These are phyloP conservation scores for Rhynchospora pubera DNA, from an alignment of 176 grass and related monocot genomes.

Conservation along the genomic window DNA sequence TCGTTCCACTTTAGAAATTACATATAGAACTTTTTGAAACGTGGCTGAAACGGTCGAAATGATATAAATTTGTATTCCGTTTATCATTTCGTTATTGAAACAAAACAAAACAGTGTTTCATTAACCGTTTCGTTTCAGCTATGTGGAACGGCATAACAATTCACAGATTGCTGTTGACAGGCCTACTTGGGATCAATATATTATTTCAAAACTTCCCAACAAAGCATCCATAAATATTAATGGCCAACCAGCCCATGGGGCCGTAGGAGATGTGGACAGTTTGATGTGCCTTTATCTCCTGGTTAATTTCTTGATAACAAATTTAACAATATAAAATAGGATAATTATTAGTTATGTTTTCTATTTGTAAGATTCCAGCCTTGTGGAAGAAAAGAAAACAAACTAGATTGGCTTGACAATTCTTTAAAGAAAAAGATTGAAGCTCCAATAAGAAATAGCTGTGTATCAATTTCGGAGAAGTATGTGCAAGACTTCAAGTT, in stretches of 20 bases:
- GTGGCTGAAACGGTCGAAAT: too few relatives aligned
- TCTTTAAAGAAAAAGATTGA: neutral
- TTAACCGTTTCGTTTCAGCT: too few relatives aligned
- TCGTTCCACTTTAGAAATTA: too few relatives aligned
- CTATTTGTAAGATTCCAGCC: neutral
- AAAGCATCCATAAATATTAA: neutral
- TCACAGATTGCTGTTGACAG: too few relatives aligned
- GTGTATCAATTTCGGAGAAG: neutral
- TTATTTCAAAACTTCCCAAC: neutral
- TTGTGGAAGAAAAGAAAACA: neutral
- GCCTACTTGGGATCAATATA: neutral
- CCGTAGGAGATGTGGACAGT: neutral
- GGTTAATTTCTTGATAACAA: constrained; percentile 13
- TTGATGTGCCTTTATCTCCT: neutral
- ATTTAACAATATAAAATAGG: neutral
- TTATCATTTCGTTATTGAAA: too few relatives aligned
- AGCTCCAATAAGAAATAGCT: neutral
- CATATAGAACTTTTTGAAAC: too few relatives aligned
- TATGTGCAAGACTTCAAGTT: neutral
- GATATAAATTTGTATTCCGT: too few relatives aligned
- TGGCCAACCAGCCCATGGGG: neutral
- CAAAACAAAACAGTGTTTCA: too few relatives aligned
- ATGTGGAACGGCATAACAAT: too few relatives aligned
- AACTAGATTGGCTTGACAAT: neutral
- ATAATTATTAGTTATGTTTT: neutral